phyloP scores from a whole-genome alignment of 352 stramenopile genomes.

The Globisporangium carolinianum region DNA sequence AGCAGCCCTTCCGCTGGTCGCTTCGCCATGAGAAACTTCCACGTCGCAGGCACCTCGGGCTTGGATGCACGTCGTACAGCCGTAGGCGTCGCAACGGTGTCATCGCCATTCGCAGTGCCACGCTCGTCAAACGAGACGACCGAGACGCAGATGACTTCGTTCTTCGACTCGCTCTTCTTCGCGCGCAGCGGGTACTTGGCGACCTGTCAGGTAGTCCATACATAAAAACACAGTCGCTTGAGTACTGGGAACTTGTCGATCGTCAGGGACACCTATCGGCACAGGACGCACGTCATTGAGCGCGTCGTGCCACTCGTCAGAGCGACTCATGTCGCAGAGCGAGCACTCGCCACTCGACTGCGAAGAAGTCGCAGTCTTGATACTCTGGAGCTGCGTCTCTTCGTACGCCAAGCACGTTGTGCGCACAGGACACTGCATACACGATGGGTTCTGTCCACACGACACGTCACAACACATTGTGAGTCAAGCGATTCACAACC shows the following conservation, averaged over 20 bases:
- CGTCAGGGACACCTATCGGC: not conserved
- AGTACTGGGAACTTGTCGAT: too few species aligned
- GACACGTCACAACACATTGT: not conserved
- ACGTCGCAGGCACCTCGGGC: slow-evolving; percentile 17
- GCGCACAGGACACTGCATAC: slow-evolving; percentile 56
- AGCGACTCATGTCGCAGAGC: slow-evolving; percentile 59
- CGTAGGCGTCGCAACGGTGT: too few species aligned
- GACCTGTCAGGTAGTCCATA: slow-evolving; percentile 24
- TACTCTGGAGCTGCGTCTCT: slow-evolving; percentile 16
- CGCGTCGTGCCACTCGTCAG: slow-evolving; percentile 42
- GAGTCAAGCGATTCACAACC: too few species aligned
- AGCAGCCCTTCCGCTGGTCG: slow-evolving; percentile 66
- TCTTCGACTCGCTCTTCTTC: slow-evolving; percentile 71
- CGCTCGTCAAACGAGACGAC: slow-evolving; percentile 39
- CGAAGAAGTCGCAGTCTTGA: not conserved
- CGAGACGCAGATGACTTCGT: slow-evolving; percentile 68
- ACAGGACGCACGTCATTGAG: slow-evolving; percentile 9
- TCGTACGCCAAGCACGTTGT: slow-evolving; percentile 64
- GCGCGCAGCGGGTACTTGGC: slow-evolving; percentile 78
- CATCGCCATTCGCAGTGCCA: too few species aligned
- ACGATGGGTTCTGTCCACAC: slow-evolving; percentile 57
- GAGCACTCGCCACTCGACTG: slow-evolving; percentile 18
- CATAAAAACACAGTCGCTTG: not conserved
- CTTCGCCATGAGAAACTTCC: slow-evolving; percentile 76
- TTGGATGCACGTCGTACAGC: too few species aligned